Evolutionary conservation across 768 basidiomycete species (phyloP).

Genomic region (Gloeostereum incarnatum): DNA sequence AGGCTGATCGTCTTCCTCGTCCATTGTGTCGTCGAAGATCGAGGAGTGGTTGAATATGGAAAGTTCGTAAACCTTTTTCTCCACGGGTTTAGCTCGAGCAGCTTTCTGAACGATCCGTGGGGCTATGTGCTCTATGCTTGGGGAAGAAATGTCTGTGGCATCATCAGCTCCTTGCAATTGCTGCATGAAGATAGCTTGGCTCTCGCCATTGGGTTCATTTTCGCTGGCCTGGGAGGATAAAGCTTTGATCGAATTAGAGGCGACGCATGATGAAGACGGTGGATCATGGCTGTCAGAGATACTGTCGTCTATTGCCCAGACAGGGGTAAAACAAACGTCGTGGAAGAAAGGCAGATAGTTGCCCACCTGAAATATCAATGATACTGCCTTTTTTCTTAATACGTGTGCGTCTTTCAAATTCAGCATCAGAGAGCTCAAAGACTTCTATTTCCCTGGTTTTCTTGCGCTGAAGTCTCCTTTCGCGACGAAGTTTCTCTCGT

Average conservation of each 20-base stretch:
- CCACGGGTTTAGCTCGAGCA: no score
- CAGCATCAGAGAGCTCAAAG: conserved; percentile 16
- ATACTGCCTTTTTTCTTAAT: background rate
- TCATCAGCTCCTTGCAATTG: no score
- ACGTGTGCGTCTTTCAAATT: conserved; percentile 3
- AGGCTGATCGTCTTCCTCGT: background rate
- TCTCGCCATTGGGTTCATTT: no score
- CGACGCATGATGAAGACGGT: no score
- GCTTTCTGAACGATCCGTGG: no score
- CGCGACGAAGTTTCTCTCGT: conserved; percentile 23
- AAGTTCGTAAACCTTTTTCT: no score
- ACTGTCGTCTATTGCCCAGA: conserved; percentile 2
- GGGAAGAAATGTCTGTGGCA: no score
- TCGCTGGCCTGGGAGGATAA: no score
- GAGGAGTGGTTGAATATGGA: background rate
- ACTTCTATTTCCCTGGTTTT: conserved; percentile 3
- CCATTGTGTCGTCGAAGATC: background rate
- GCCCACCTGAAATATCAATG: conserved; percentile 7
- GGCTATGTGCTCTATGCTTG: no score
- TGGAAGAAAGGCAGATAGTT: background rate
- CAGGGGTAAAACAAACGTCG: background rate
- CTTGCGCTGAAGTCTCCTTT: conserved; percentile 6
- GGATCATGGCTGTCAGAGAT: background rate
- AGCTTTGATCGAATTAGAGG: no score
- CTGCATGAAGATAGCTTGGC: no score